Conservation (phyloP, 148 eudicot species). For the Silene latifolia region DNA sequence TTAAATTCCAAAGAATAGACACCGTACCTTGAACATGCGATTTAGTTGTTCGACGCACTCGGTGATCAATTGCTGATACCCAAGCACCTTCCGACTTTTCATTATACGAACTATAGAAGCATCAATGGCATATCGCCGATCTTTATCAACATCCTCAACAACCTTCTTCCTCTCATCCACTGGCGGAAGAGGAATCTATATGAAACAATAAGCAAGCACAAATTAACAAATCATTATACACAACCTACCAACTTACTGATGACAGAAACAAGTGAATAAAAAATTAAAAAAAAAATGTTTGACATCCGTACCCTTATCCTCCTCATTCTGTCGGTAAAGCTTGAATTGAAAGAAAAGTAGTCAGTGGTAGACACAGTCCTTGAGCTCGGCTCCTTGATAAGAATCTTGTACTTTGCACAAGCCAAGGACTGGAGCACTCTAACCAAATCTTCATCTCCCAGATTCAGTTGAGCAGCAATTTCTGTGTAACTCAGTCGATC, state of each 20-base stretch:
- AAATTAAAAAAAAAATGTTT: not conserved
- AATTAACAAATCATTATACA: not conserved
- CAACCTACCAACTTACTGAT: not conserved
- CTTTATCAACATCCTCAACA: conserved; percentile 50
- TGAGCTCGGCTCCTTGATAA: conserved; percentile 34
- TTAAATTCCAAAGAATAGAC: not conserved
- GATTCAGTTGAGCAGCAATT: conserved; percentile 36
- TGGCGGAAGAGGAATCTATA: conserved; percentile 42
- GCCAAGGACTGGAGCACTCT: conserved; percentile 45
- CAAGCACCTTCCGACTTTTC: conserved; percentile 41
- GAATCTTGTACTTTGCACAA: conserved; percentile 43
- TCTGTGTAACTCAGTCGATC: conserved; percentile 39
- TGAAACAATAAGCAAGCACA: not conserved
- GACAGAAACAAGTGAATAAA: not conserved
- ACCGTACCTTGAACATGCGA: conserved; percentile 43
- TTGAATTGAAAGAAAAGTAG: conserved; percentile 37
- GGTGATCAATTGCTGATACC: conserved; percentile 38
- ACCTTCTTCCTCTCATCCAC: conserved; percentile 45
- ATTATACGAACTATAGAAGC: conserved; percentile 44
- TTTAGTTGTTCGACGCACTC: conserved; percentile 47
- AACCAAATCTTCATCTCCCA: conserved; percentile 44
- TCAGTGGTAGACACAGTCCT: conserved; percentile 36
- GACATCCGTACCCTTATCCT: conserved; percentile 34
- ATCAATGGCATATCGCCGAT: conserved; percentile 44
- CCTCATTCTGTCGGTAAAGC: conserved; percentile 45